These are phyloP conservation scores for Caryopteris hybrid DNA, from an alignment of 305 asterid species.

Conservation along the genomic window DNA sequence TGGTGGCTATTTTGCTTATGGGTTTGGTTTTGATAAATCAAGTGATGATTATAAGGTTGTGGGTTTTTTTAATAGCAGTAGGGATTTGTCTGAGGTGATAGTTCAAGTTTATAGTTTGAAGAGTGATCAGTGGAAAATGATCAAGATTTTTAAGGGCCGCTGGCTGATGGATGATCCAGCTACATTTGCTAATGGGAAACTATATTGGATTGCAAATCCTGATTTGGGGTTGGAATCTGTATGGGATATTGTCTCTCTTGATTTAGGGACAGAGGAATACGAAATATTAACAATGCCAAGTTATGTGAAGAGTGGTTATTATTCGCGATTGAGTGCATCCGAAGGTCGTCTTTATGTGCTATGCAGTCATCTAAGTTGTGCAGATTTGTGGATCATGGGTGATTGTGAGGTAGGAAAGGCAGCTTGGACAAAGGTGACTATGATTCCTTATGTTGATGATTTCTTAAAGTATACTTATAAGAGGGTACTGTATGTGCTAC, in stretches of 20 bases:
- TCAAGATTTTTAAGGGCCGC: constrained; percentile 27
- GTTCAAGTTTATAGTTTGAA: constrained; percentile 43
- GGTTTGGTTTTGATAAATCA: constrained; percentile 39
- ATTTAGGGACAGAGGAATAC: constrained; percentile 35
- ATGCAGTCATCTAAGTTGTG: constrained; percentile 18
- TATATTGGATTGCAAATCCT: constrained; percentile 39
- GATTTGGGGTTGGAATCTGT: not conserved
- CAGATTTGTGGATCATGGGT: constrained; percentile 49
- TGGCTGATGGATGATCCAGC: constrained; percentile 28
- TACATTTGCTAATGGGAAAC: constrained; percentile 41
- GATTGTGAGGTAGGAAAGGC: constrained; percentile 25
- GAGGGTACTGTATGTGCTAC: constrained; percentile 16
- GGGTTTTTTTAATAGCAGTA: constrained; percentile 15
- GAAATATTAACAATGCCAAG: constrained; percentile 33
- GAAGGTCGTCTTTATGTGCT: constrained; percentile 36
- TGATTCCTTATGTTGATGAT: constrained; percentile 27
- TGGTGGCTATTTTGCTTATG: constrained; percentile 19
- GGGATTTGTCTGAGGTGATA: constrained; percentile 1
- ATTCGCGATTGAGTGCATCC: constrained; percentile 26
- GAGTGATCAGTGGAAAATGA: constrained; percentile 39
- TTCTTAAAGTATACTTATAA: constrained; percentile 10
- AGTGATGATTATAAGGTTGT: constrained; percentile 58
- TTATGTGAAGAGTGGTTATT: constrained; percentile 18
- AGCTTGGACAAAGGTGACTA: constrained; percentile 42
- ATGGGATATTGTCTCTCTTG: constrained; percentile 39